Evolutionary conservation across 2,329 filamentous ascomycete genomes (phyloP).

Genomic region (Pseudogymnoascus sp.): DNA sequence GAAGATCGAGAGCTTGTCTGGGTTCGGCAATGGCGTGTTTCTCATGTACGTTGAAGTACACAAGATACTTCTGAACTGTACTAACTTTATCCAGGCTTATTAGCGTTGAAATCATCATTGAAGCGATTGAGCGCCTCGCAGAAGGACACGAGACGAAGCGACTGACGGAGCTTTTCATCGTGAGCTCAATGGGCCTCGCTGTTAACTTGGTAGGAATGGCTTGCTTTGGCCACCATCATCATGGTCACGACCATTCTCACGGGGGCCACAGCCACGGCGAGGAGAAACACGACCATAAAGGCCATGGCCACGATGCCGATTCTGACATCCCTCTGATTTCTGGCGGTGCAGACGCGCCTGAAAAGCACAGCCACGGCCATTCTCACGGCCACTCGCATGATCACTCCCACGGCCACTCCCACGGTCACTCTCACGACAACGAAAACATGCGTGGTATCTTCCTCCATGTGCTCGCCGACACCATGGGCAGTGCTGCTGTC

Average conservation of each 20-base stretch:
- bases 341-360: not conserved
- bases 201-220: constrained; percentile 86
- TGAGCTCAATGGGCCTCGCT: constrained; percentile 75
- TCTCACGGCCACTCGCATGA: constrained; percentile 31
- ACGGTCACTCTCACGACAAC: constrained; percentile 63
- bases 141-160: constrained; percentile 79
- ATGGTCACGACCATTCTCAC: constrained; percentile 36
- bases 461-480: constrained; percentile 89
- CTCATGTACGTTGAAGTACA: constrained; percentile 57
- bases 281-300: constrained; percentile 30
- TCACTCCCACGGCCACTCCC: constrained; percentile 23
- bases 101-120: constrained; percentile 91
- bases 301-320: not conserved
- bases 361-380: constrained; percentile 19
- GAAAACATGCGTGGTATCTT: constrained; percentile 99
- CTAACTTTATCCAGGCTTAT: constrained; percentile 56
- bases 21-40: constrained; percentile 93
- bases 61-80: not conserved
- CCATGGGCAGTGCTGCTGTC: constrained; percentile 86
- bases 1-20: constrained; percentile 92
- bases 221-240: constrained; percentile 39
- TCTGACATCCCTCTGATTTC: constrained; percentile 10
- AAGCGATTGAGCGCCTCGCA: constrained; percentile 80
- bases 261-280: constrained; percentile 23
- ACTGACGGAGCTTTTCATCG: constrained; percentile 77